Evolutionary conservation across 495 filamentous ascomycete species (phyloP).

Genomic region (Hyaloscypha variabilis): DNA sequence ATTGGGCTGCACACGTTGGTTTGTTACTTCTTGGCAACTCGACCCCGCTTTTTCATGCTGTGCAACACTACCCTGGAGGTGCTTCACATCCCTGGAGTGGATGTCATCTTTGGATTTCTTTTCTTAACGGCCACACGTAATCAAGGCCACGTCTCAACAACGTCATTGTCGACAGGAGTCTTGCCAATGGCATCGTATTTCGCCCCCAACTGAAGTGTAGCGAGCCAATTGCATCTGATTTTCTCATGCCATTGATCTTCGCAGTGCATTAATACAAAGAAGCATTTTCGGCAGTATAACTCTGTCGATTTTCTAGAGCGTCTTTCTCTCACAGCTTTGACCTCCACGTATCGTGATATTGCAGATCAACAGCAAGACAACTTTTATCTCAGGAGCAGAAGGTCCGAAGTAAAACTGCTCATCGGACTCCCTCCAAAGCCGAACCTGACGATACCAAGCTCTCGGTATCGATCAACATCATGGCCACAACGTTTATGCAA

Average conservation of each 20-base stretch:
- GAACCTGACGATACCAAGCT: neutral
- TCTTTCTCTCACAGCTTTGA: neutral
- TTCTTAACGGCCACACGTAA: neutral
- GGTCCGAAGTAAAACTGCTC: neutral
- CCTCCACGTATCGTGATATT: neutral
- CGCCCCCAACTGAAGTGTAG: neutral
- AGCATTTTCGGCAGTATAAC: neutral
- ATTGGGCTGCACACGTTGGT: neutral
- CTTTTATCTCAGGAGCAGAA: neutral
- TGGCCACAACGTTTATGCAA: neutral
- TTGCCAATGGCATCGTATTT: neutral
- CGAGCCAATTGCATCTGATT: neutral
- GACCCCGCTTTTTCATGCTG: neutral
- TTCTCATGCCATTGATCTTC: neutral
- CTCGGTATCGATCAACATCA: neutral
- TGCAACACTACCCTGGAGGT: neutral
- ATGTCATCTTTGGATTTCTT: slow-evolving; percentile 1
- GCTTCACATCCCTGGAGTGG: neutral
- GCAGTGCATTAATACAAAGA: neutral
- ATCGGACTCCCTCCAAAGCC: neutral
- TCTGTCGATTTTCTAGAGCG: neutral
- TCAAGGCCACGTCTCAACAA: neutral
- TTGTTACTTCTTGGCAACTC: neutral
- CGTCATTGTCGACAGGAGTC: neutral
- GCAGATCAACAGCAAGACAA: neutral